Evolutionary conservation across 768 basidiomycete species (phyloP).

Genomic region (Leccinum sublutescens): DNA sequence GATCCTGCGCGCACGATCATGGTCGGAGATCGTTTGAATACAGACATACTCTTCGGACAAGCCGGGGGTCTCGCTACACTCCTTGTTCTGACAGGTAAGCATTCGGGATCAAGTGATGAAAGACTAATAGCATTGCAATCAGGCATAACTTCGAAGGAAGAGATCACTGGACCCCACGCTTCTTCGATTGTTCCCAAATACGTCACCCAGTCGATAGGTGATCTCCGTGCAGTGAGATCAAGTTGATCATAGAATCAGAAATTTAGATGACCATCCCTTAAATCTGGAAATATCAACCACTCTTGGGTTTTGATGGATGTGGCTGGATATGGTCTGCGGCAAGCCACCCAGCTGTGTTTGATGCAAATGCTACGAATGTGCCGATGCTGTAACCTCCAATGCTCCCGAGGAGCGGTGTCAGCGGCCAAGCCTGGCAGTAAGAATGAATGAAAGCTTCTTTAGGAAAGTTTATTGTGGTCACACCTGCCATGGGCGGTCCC

Average conservation of each 20-base stretch:
- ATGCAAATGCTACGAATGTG: conserved; percentile 51
- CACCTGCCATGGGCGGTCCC: conserved; percentile 98
- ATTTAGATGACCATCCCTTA: conserved; percentile 1
- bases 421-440: conserved; percentile 72
- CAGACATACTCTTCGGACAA: conserved; percentile 93
- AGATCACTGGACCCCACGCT: conserved; percentile 69
- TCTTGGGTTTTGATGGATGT: conserved; percentile 22
- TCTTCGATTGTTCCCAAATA: conserved; percentile 78
- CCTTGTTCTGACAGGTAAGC: conserved; percentile 85
- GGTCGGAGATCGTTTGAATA: conserved; percentile 94
- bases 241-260: conserved; percentile 16
- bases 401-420: conserved; percentile 73
- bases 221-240: conserved; percentile 51
- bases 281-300: conserved; percentile 14
- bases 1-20: conserved; percentile 88
- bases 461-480: conserved; percentile 22
- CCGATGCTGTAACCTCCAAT: conserved; percentile 65
- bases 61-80: conserved; percentile 83
- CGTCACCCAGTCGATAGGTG: conserved; percentile 78
- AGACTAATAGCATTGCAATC: background rate
- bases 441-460: background rate
- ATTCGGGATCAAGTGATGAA: background rate
- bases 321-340: conserved; percentile 38
- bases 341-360: conserved; percentile 39
- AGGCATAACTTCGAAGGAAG: conserved; percentile 78